phyloP scores from a whole-genome alignment of 345 rosid species.

The Dovyalis caffra region DNA sequence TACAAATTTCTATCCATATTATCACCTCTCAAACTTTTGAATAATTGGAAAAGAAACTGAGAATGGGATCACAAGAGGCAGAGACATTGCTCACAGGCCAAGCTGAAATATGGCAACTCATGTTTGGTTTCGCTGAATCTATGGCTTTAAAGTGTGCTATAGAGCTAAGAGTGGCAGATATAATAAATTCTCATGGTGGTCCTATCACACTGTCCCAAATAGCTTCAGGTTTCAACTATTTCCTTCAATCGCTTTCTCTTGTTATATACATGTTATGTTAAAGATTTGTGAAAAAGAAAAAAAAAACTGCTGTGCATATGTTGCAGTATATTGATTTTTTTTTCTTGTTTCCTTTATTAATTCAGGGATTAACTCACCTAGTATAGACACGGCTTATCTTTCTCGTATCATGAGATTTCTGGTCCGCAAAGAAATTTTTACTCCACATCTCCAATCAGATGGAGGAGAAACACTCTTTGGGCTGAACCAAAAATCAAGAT shows the following conservation, averaged over 20 bases:
- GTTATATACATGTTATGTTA: too few relatives aligned
- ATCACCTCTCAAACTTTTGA: not conserved
- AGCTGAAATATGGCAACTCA: not conserved
- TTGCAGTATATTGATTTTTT: too few relatives aligned
- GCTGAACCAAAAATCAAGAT: constrained; percentile 26
- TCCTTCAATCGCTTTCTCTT: not conserved
- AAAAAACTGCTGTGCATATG: too few relatives aligned
- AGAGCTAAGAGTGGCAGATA: constrained; percentile 34
- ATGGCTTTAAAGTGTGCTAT: constrained; percentile 10
- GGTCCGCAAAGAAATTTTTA: constrained; percentile 21
- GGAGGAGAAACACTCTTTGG: constrained; percentile 29
- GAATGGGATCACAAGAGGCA: not conserved
- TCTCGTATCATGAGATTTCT: constrained; percentile 29
- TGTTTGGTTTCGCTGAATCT: constrained; percentile 24
- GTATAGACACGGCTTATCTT: constrained; percentile 10
- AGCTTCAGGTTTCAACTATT: constrained; percentile 20
- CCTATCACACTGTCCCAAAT: constrained; percentile 24
- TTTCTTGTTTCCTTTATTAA: too few relatives aligned
- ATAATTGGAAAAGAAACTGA: not conserved
- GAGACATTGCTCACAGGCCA: not conserved
- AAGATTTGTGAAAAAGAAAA: too few relatives aligned
- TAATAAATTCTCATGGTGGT: constrained; percentile 23
- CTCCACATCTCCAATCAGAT: constrained; percentile 7
- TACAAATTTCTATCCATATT: too few relatives aligned
- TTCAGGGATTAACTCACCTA: constrained; percentile 14